phyloP scores from a whole-genome alignment of 1,139 yeast genomes.

The Saccharomyces hybrid region DNA sequence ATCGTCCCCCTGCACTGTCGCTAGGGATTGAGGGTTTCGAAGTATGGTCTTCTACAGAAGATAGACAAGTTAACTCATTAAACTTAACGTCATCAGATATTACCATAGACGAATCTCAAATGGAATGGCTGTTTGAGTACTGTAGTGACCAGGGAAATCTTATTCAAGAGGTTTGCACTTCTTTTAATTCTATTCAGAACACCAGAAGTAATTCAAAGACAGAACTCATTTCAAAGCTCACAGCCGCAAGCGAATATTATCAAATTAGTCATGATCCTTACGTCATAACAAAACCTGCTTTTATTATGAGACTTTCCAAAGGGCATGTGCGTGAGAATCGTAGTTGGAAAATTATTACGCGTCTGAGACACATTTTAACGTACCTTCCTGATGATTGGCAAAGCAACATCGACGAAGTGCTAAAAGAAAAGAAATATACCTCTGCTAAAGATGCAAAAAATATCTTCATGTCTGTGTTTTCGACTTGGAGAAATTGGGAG shows the following conservation, averaged over 20 bases:
- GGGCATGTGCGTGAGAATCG: slow-evolving; percentile 74
- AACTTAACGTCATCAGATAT: slow-evolving; percentile 34
- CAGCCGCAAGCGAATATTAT: slow-evolving; percentile 54
- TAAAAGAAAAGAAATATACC: slow-evolving; percentile 20
- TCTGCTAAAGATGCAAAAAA: slow-evolving; percentile 48
- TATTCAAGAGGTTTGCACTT: slow-evolving; percentile 23
- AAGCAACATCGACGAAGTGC: slow-evolving; percentile 18
- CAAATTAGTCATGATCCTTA: slow-evolving; percentile 77
- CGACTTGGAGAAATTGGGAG: slow-evolving; percentile 93
- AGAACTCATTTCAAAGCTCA: slow-evolving; percentile 37
- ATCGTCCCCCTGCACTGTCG: slow-evolving; percentile 17
- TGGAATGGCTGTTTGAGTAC: slow-evolving; percentile 37
- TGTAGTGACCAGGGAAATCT: slow-evolving; percentile 19
- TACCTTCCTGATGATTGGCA: slow-evolving; percentile 54
- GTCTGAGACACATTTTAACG: slow-evolving; percentile 65
- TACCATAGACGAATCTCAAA: slow-evolving; percentile 34
- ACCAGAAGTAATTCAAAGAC: slow-evolving; percentile 13
- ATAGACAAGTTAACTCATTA: slow-evolving; percentile 33
- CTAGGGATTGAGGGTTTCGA: slow-evolving; percentile 32
- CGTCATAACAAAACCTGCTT: slow-evolving; percentile 83
- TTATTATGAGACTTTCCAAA: slow-evolving; percentile 60
- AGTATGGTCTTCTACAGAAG: slow-evolving; percentile 38
- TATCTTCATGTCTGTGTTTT: slow-evolving; percentile 51
- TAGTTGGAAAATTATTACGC: slow-evolving; percentile 78
- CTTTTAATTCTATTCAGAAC: slow-evolving; percentile 13